Conservation (phyloP, 371 early-diverging fungal genomes). For the Syncephalastrum racemosum region DNA sequence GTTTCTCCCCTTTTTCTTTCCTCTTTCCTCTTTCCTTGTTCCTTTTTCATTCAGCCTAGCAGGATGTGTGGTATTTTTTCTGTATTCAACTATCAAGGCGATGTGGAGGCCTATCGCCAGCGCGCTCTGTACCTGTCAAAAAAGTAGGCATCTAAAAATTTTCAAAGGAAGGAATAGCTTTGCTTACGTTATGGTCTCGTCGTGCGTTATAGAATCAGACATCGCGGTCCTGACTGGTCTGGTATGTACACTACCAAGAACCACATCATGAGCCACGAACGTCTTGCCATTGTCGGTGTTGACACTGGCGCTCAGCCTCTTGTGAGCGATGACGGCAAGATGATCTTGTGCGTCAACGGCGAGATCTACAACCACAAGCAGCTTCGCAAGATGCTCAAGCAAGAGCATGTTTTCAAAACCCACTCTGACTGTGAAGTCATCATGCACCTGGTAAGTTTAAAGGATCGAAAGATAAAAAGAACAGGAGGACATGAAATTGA, state of each 20-base stretch:
- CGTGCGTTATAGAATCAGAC: constrained; percentile 62
- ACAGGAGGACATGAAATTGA: background rate
- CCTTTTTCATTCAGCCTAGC: background rate
- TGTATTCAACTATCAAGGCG: constrained; percentile 84
- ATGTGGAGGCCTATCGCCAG: constrained; percentile 74
- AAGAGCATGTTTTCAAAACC: constrained; percentile 78
- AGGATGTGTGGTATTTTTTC: constrained; percentile 96
- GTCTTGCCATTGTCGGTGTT: constrained; percentile 96
- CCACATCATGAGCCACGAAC: constrained; percentile 93
- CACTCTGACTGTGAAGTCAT: constrained; percentile 97
- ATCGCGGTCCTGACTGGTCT: constrained; percentile 98
- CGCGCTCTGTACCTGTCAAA: constrained; percentile 86
- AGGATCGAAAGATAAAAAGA: constrained; percentile 1
- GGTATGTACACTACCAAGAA: constrained; percentile 79
- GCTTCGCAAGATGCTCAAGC: constrained; percentile 75
- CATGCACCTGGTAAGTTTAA: constrained; percentile 76
- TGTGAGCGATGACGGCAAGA: constrained; percentile 80
- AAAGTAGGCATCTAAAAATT: constrained; percentile 55
- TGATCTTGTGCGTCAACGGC: constrained; percentile 92
- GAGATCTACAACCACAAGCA: constrained; percentile 97
- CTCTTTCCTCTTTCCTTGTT: constrained; percentile 4
- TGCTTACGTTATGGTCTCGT: background rate
- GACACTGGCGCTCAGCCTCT: constrained; percentile 95
- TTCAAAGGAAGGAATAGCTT: constrained; percentile 12
- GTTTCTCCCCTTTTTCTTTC: constrained; percentile 2